Evolutionary conservation across 805 yeast genomes (phyloP), one percentile per base, ranked within the genome.

Genomic region (Pichia insulana): DNA sequence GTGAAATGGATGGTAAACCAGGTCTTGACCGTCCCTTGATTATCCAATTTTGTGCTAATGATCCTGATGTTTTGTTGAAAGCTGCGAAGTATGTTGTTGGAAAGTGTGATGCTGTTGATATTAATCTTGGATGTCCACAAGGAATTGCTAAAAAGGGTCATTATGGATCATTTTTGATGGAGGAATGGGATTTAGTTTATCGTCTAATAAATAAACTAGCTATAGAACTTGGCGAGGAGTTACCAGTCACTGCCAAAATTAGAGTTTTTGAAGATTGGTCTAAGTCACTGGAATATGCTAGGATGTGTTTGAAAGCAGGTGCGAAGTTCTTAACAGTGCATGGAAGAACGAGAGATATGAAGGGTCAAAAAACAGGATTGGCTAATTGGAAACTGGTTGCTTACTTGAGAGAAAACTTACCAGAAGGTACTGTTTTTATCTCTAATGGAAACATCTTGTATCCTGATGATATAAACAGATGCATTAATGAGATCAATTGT

Each of bases 111-210:
- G 98, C 97, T 0, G 94, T 92, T 20, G 98, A 92, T 63, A 71
- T 92, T 51, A 92, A 92, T 56, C 69, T 92, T 44, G 99, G 99
- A 0, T 92, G 99, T 62, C 99, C 99, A 0, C 99, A 92, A 62
- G 96, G 96, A 1, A 92, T 92, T 47, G 99, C 99, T 0, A 75
- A 73, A 49, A 85, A 86, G 61, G 99, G 99, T 0, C 82, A 85
- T 49, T 92, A 92, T 59, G 99, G 99, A 1, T 80, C 97, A 0
- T 92, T 89, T 53, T 65, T 92, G 42, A 90, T 89, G 96, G 99
- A 92, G 44, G 96, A 92, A 55, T 92, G 97, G 97, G 85, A 76
- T 18, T 65, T 90, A 42, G 78, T 92, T 13, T 70, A 77, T 54
- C 72, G 68, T 40, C 68, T 92, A 46, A 88, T 92, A 49, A 74